Percentiles rank a stretch among this genome's conserved stretches.
phyloP scores from a whole-genome alignment of 1,139 yeast genomes.

The Saccharomyces hybrid region DNA sequence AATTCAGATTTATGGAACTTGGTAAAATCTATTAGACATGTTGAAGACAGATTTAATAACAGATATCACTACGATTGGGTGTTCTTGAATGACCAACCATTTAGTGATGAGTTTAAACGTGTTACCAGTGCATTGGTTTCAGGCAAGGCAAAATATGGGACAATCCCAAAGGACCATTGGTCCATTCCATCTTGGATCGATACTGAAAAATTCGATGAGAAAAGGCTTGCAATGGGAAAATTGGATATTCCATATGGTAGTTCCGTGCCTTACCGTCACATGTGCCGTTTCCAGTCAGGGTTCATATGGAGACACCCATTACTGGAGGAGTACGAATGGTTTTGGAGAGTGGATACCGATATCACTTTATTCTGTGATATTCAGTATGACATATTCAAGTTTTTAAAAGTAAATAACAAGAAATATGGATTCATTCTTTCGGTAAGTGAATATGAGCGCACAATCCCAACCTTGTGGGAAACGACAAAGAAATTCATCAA shows the following conservation, averaged over 20 bases:
- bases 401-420: conserved; percentile 67
- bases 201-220: conserved; percentile 44
- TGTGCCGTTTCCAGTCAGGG: conserved; percentile 92
- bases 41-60: conserved; percentile 69
- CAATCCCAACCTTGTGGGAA: conserved; percentile 78
- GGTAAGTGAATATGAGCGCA: conserved; percentile 72
- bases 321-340: conserved; percentile 67
- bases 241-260: conserved; percentile 52
- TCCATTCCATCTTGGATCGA: conserved; percentile 55
- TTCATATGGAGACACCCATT: conserved; percentile 76
- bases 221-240: conserved; percentile 41
- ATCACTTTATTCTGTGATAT: conserved; percentile 71
- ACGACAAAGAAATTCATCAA: conserved; percentile 62
- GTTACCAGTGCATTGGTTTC: conserved; percentile 38
- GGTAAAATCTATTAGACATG: conserved; percentile 53
- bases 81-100: conserved; percentile 54
- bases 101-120: conserved; percentile 40
- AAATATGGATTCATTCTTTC: conserved; percentile 76
- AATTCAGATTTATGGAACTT: conserved; percentile 59
- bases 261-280: conserved; percentile 63
- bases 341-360: conserved; percentile 95
- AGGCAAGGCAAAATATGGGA: conserved; percentile 46
- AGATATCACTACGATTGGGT: conserved; percentile 67
- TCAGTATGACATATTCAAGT: conserved; percentile 74
- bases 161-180: conserved; percentile 48